Evolutionary conservation across 805 yeast genomes (phyloP).

Genomic region (Monosporozyma solicola): DNA sequence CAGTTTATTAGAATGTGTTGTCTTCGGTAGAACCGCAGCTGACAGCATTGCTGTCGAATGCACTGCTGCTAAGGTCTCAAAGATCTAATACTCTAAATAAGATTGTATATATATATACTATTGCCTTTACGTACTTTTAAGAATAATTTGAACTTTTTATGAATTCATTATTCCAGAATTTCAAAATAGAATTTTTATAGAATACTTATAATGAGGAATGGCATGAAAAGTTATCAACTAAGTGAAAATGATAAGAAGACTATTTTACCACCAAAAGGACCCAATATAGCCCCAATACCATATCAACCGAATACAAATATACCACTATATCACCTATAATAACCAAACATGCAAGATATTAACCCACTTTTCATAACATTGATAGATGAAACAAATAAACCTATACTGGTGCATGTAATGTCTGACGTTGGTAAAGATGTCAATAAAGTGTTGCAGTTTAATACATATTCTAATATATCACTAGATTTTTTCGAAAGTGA

Average conservation of each 20-base stretch:
- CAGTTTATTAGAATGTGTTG: constrained; percentile 50
- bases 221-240: too few relatives aligned
- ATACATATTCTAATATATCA: constrained; percentile 27
- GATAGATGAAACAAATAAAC: constrained; percentile 19
- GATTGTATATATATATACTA: not conserved
- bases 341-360: not conserved
- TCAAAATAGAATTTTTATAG: too few relatives aligned
- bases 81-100: not conserved
- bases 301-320: too few relatives aligned
- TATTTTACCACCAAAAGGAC: too few relatives aligned
- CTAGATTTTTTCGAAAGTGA: constrained; percentile 27
- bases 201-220: too few relatives aligned
- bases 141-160: not conserved
- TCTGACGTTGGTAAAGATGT: constrained; percentile 12
- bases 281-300: too few relatives aligned
- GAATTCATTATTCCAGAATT: not conserved
- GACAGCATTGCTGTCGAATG: constrained; percentile 14
- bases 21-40: constrained; percentile 49
- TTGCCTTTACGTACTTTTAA: not conserved
- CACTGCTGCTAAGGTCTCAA: not conserved
- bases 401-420: constrained; percentile 21
- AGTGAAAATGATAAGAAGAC: too few relatives aligned
- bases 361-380: constrained; percentile 17
- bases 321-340: too few relatives aligned
- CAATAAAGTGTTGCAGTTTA: constrained; percentile 21